These are phyloP conservation scores for Podila minutissima DNA, from an alignment of 192 early-diverging fungal genomes.

Conservation along the genomic window DNA sequence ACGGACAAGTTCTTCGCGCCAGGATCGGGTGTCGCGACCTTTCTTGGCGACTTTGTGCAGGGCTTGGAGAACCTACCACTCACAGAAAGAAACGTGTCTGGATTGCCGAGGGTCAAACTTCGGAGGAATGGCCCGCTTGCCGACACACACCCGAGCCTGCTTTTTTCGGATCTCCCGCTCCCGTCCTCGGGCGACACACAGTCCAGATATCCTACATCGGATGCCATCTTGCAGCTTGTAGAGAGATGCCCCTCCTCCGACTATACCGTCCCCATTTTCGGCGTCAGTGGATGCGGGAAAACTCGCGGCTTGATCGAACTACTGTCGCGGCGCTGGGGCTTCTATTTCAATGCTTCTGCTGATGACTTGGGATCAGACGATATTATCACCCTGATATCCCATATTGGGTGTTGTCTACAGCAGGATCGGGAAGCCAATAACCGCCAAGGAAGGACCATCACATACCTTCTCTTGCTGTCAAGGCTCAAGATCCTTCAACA, in stretches of 20 bases:
- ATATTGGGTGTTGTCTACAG: background rate
- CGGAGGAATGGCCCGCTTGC: background rate
- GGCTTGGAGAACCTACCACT: background rate
- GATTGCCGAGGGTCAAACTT: constrained; percentile 2
- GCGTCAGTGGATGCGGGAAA: constrained; percentile 1
- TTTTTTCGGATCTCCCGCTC: background rate
- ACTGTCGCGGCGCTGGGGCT: constrained; percentile 1
- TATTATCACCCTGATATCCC: background rate
- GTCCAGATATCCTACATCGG: background rate
- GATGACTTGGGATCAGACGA: background rate
- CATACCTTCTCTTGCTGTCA: constrained; percentile 2
- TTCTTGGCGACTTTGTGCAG: background rate
- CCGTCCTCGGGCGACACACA: background rate
- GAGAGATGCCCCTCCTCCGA: background rate
- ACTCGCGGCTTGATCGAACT: constrained; percentile 8
- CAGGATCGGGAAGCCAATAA: constrained; percentile 1
- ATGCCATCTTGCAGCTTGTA: background rate
- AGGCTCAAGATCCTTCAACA: constrained; percentile 5
- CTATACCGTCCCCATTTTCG: background rate
- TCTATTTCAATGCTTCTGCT: constrained; percentile 6
- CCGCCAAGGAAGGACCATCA: background rate
- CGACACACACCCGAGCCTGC: constrained; percentile 1
- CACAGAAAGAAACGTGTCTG: background rate
- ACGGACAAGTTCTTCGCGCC: background rate
- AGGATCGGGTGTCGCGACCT: background rate